Percentiles rank a stretch among this genome's conserved stretches.
Evolutionary conservation across 176 grass and related monocot genomes (phyloP).

Genomic region (Triticum aestivum): DNA sequence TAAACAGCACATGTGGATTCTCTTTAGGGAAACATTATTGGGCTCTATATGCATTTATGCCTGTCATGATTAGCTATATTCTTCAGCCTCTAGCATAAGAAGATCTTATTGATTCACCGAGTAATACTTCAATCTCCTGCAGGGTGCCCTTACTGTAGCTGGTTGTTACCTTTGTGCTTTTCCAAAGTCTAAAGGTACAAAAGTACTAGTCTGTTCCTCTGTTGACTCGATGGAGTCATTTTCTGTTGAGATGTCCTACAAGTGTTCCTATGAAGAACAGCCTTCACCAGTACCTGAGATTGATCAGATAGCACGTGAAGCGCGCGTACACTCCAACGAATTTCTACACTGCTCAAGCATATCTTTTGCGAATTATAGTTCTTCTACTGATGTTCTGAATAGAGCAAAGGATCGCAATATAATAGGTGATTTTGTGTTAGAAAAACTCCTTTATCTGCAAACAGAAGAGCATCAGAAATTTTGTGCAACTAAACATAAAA

Average conservation of each 20-base stretch:
- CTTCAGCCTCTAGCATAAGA: not conserved
- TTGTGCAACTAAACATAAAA: conserved; percentile 33
- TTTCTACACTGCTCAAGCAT: conserved; percentile 26
- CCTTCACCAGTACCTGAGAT: conserved; percentile 45
- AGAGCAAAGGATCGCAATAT: conserved; percentile 75
- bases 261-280: conserved; percentile 55
- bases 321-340: conserved; percentile 40
- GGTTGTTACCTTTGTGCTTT: conserved; percentile 79
- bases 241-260: conserved; percentile 41
- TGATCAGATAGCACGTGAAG: conserved; percentile 52
- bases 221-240: conserved; percentile 53
- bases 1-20: not conserved
- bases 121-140: conserved; percentile 34
- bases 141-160: conserved; percentile 80
- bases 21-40: not conserved
- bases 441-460: conserved; percentile 53
- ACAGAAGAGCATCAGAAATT: conserved; percentile 70
- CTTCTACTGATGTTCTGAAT: conserved; percentile 66
- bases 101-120: conserved; percentile 18
- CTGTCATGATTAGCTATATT: not conserved
- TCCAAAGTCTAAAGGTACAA: conserved; percentile 86
- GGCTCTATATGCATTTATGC: conserved; percentile 2
- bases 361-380: conserved; percentile 59
- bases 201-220: conserved; percentile 78
- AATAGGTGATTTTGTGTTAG: conserved; percentile 56